Conservation (phyloP, 2,329 filamentous ascomycete species). For the Aphanoascus verrucosus region DNA sequence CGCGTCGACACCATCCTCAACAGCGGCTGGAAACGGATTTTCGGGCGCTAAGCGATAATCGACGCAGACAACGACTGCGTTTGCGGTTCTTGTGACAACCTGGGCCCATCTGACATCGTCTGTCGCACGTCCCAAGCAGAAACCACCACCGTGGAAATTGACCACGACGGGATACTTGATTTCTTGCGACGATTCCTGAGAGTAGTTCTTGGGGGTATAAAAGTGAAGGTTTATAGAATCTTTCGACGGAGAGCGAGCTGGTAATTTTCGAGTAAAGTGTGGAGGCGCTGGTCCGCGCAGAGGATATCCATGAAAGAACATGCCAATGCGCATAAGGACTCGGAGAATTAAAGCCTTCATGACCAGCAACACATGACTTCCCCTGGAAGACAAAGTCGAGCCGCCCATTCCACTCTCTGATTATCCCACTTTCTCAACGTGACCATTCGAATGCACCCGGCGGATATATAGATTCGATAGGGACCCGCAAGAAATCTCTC, state of each 20-base stretch:
- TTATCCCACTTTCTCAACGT: background rate
- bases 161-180: slow-evolving; percentile 48
- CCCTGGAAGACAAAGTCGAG: background rate
- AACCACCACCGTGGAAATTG: slow-evolving; percentile 56
- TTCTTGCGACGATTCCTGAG: slow-evolving; percentile 25
- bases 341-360: slow-evolving; percentile 57
- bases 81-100: slow-evolving; percentile 45
- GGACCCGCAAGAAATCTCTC: background rate
- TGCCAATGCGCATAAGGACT: slow-evolving; percentile 56
- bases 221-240: slow-evolving; percentile 40
- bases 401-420: background rate
- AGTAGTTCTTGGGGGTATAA: slow-evolving; percentile 45
- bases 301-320: slow-evolving; percentile 55
- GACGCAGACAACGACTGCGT: slow-evolving; percentile 50
- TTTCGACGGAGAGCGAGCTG: slow-evolving; percentile 38
- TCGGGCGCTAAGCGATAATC: slow-evolving; percentile 53
- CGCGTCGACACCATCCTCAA: slow-evolving; percentile 54
- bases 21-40: slow-evolving; percentile 51
- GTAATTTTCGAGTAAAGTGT: slow-evolving; percentile 46
- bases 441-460: background rate
- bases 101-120: slow-evolving; percentile 53
- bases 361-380: slow-evolving; percentile 23
- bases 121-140: slow-evolving; percentile 48
- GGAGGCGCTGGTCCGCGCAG: slow-evolving; percentile 51
- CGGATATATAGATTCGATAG: background rate